Evolutionary conservation across 441 rosid species (phyloP), one percentile per base, ranked within the genome.

Genomic region (Syzygium syzygioides): DNA sequence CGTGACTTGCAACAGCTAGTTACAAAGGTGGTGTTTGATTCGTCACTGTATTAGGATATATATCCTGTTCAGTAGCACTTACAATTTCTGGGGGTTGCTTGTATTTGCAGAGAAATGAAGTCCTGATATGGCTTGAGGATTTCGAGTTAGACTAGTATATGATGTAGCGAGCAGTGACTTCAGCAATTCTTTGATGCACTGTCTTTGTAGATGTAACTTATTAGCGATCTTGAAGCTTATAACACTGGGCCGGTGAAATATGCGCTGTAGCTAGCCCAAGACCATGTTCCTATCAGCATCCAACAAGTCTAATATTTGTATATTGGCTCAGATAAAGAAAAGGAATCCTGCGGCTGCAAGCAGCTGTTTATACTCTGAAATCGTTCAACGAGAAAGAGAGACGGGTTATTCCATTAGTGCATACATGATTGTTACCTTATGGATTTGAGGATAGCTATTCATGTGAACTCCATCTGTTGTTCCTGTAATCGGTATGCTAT

Each of bases 121-220:
- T 96, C 89, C 91, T 97, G 83, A 93, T 96, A 91, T 96, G 99
- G 99, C 96, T 95, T 23, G 96, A 96, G 86, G 98, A 96, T 11
- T 96, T 94, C 92, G 71, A 93, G 52, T 56, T 95, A 91, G 96
- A 94, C 10, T 93, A 92, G 86, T 60, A 32, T 32, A 5, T 20
- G 50, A 71, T 3, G 28, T 34, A 68, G 48, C 0, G 8, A 34
- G 48, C 79, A 37, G 79, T 68, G 79, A 68, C 26, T 68, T 1
- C 6, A 0, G 79, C 79, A 68, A 68, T 68, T 68, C 48, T 34
- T 34, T 34, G 48, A 68, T 10, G 48, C 48, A 9, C 26, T 2
- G 4, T 34, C 26, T 19, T 68, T 68, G 26, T 2, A 0, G 9
- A 34, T 71, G 12, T 37, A 23, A 71, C 28, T 71, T 37, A 37